Conservation (phyloP, 2,329 filamentous ascomycete species). For the Pseudogymnoascus sp. region DNA sequence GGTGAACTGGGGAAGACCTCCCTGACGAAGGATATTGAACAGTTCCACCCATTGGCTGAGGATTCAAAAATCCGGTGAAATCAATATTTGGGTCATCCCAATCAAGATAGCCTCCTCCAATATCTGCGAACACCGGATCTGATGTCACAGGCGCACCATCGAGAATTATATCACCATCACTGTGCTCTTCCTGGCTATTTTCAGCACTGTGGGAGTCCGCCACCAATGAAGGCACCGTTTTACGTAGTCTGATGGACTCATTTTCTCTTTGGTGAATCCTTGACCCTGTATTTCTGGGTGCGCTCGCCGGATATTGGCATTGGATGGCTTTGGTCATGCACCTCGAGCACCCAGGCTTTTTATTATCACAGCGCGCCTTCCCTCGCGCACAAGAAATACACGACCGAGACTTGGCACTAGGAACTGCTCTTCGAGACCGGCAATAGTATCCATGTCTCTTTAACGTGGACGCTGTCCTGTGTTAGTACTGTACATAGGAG, state of each 20-base stretch:
- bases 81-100: slow-evolving; percentile 21
- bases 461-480: slow-evolving; percentile 31
- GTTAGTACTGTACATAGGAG: not conserved
- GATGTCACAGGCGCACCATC: slow-evolving; percentile 15
- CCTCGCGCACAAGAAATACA: slow-evolving; percentile 32
- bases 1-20: slow-evolving; percentile 16
- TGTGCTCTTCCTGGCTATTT: slow-evolving; percentile 14
- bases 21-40: slow-evolving; percentile 15
- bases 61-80: slow-evolving; percentile 20
- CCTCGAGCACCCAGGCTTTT: slow-evolving; percentile 32
- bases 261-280: slow-evolving; percentile 13
- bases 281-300: slow-evolving; percentile 12
- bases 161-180: slow-evolving; percentile 15
- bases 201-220: slow-evolving; percentile 10
- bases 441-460: slow-evolving; percentile 41
- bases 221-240: slow-evolving; percentile 6
- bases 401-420: slow-evolving; percentile 27
- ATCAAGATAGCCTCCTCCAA: slow-evolving; percentile 15
- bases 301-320: slow-evolving; percentile 31
- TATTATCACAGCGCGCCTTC: slow-evolving; percentile 35
- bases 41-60: slow-evolving; percentile 15
- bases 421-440: slow-evolving; percentile 30
- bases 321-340: slow-evolving; percentile 30
- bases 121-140: slow-evolving; percentile 17
- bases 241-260: slow-evolving; percentile 3